A percentile compares a stretch with the other conserved stretches of the same genome.
These are phyloP conservation scores for Coniochaeta prunicola DNA, from an alignment of 2,329 filamentous ascomycete genomes.

Conservation along the genomic window DNA sequence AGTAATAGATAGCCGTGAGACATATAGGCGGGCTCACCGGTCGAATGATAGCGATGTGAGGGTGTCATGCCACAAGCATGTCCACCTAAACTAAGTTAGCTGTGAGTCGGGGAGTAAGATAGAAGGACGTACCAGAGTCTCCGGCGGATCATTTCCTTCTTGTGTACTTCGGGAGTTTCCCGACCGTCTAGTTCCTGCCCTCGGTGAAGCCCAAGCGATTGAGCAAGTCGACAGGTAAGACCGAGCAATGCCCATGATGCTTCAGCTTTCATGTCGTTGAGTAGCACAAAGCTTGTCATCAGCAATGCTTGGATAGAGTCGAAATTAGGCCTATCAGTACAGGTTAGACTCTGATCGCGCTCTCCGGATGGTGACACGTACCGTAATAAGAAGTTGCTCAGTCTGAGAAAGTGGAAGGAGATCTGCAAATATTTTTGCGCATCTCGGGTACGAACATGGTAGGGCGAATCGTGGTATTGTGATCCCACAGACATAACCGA, in stretches of 20 bases:
- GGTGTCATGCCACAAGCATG: slow-evolving; percentile 60
- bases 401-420: slow-evolving; percentile 56
- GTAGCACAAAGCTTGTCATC: slow-evolving; percentile 54
- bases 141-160: slow-evolving; percentile 48
- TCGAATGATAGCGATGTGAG: slow-evolving; percentile 60
- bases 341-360: neutral
- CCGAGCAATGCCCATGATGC: slow-evolving; percentile 60
- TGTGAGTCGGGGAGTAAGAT: neutral
- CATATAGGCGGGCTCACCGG: slow-evolving; percentile 30
- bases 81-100: slow-evolving; percentile 36
- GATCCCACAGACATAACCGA: slow-evolving; percentile 58
- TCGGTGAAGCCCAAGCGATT: slow-evolving; percentile 55
- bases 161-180: slow-evolving; percentile 37
- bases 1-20: neutral
- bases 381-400: slow-evolving; percentile 57
- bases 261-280: slow-evolving; percentile 65
- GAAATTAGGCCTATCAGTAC: slow-evolving; percentile 44
- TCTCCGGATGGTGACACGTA: slow-evolving; percentile 17
- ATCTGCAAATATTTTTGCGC: slow-evolving; percentile 57
- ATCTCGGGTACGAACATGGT: slow-evolving; percentile 51
- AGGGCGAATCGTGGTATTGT: slow-evolving; percentile 59
- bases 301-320: slow-evolving; percentile 60
- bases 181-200: slow-evolving; percentile 34
- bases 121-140: slow-evolving; percentile 42
- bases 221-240: slow-evolving; percentile 57